Base-by-base conservation (phyloP, 768 basidiomycete genomes). In the Xanthoconium stramineum region DNA sequence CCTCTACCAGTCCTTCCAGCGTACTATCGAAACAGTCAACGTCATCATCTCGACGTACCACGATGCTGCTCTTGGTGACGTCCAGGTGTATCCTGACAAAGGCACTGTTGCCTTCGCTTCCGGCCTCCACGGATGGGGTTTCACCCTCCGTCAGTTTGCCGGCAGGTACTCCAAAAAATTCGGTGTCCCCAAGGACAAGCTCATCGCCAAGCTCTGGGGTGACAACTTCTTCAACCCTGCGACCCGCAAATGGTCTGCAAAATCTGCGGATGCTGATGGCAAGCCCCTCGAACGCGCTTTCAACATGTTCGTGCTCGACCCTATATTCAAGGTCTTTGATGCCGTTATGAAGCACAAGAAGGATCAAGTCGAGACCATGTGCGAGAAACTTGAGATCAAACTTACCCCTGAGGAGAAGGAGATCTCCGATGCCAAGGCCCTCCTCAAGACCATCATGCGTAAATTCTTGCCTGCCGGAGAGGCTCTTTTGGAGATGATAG, bases 321-420 rank as follows among this genome's bases (percentile, higher is more conserved):
- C 97, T 59, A 98, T 99, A 78, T 99, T 91, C 88, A 92, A 85
- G 75, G 86, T 99, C 68, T 99, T 99, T 78, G 94, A 96, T 65
- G 88, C 89, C 65, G 91, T 97, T 75, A 98, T 98, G 94, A 96
- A 98, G 83, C 95, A 89, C 84, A 96, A 98, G 81, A 98, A 96
- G 83, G 95, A 96, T 45, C 75, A 81, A 57, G 83, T 92, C 61
- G 75, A 66, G 50, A 76, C 80, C 57, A 94, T 99, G 80, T 87
- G 97, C 66, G 94, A 97, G 52, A 98, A 99, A 78, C 92, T 99
- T 66, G 95, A 97, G 14, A 75, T 99, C 73, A 91, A 91, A 74
- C 89, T 99, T 60, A 79, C 84, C 55, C 73, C 78, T 46, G 92
- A 95, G 1, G 96, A 97, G 81, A 86, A 85, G 68, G 97, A 97